Conservation (phyloP, 2,329 filamentous ascomycete species). For the Fusarium haematococcum region DNA sequence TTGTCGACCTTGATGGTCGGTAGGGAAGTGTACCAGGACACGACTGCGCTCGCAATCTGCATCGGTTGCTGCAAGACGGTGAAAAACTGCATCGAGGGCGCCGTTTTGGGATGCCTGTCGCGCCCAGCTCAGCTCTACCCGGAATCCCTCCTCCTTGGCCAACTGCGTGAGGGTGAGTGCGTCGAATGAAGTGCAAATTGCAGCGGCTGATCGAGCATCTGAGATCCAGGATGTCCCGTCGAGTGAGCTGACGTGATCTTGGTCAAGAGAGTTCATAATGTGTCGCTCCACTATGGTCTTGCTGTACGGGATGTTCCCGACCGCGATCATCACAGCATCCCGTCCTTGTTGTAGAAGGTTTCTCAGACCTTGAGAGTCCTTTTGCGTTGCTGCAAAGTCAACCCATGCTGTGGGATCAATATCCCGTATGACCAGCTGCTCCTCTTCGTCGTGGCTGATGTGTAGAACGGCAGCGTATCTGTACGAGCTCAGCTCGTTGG, state of each 20-base stretch:
- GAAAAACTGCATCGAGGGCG: constrained; percentile 32
- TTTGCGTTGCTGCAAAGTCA: constrained; percentile 24
- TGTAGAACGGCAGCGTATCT: constrained; percentile 43
- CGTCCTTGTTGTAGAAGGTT: constrained; percentile 13
- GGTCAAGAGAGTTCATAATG: constrained; percentile 29
- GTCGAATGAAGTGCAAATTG: constrained; percentile 16
- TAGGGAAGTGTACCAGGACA: constrained; percentile 26
- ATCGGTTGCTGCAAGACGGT: constrained; percentile 14
- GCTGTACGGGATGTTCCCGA: constrained; percentile 42
- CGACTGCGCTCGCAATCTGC: neutral
- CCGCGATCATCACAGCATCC: constrained; percentile 12
- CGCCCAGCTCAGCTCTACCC: constrained; percentile 59
- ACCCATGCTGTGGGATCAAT: constrained; percentile 19
- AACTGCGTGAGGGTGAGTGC: constrained; percentile 34
- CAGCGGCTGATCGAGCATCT: neutral
- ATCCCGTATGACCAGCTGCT: neutral
- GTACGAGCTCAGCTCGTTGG: constrained; percentile 44
- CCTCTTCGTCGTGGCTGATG: neutral
- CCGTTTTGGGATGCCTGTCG: constrained; percentile 44
- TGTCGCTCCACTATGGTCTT: constrained; percentile 47
- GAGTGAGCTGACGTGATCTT: neutral
- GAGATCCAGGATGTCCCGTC: constrained; percentile 15
- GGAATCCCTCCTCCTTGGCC: constrained; percentile 52
- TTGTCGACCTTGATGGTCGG: constrained; percentile 7
- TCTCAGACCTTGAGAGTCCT: constrained; percentile 19